phyloP scores from a whole-genome alignment of 352 stramenopile species.

The Phytopythium sindhum region DNA sequence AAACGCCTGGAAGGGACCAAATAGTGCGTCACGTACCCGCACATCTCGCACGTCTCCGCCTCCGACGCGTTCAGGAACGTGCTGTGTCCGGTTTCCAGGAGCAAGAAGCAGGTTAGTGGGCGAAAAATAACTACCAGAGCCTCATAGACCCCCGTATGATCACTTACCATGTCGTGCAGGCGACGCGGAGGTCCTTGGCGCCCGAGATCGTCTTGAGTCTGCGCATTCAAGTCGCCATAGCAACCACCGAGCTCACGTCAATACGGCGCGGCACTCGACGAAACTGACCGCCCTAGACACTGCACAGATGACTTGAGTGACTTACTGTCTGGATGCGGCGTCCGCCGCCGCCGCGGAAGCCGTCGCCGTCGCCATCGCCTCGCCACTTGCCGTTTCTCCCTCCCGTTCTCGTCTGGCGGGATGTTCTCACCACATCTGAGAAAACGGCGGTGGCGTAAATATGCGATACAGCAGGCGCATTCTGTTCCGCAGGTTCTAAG shows the following conservation, averaged over 20 bases:
- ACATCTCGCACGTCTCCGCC: conserved; percentile 62
- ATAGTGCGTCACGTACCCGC: conserved; percentile 37
- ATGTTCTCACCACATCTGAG: not conserved
- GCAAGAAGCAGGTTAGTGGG: not conserved
- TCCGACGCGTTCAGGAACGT: conserved; percentile 68
- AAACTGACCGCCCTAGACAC: not conserved
- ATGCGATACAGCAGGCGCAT: not conserved
- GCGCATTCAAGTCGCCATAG: not conserved
- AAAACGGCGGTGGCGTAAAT: not conserved
- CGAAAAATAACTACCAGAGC: too few species aligned
- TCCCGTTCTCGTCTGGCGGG: not conserved
- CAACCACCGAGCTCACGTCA: not conserved
- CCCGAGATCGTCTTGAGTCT: conserved; percentile 55
- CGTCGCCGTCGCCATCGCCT: not conserved
- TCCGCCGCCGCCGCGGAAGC: not conserved
- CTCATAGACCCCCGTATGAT: not conserved
- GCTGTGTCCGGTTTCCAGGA: conserved; percentile 15
- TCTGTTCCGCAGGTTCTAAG: not conserved
- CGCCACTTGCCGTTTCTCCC: not conserved
- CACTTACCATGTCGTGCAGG: conserved; percentile 48
- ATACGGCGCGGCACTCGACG: not conserved
- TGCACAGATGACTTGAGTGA: not conserved
- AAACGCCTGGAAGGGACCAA: not conserved
- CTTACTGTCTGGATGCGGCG: not conserved
- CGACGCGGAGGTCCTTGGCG: conserved; percentile 48